Conservation (phyloP, 805 yeast species). For the Yarrowia sp. region DNA sequence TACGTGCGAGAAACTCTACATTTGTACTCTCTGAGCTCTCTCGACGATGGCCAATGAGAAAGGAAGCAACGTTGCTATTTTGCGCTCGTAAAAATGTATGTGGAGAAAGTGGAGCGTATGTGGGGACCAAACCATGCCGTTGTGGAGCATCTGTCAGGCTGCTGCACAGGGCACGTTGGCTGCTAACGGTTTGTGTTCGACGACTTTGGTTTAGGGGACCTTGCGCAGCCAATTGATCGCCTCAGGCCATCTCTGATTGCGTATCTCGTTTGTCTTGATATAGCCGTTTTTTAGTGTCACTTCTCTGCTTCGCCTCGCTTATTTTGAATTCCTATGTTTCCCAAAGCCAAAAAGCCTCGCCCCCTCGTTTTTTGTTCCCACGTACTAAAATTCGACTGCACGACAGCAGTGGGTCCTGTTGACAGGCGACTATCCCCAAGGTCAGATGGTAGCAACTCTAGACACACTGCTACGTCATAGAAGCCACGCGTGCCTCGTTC, state of each 20-base stretch:
- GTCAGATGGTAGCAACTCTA: not conserved
- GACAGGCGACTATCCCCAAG: not conserved
- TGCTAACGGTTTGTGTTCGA: too few species aligned
- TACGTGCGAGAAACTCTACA: not conserved
- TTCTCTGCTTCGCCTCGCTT: slow-evolving; percentile 13
- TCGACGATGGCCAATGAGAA: not conserved
- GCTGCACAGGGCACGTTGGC: too few species aligned
- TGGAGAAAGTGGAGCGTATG: slow-evolving; percentile 4
- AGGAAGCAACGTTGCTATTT: not conserved
- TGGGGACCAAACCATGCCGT: slow-evolving; percentile 3
- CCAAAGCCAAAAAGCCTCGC: slow-evolving; percentile 5
- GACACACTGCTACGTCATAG: not conserved
- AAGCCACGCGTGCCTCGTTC: not conserved
- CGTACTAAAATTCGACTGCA: not conserved
- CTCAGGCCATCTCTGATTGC: not conserved
- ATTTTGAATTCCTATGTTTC: slow-evolving; percentile 2
- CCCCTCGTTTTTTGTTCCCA: too few species aligned
- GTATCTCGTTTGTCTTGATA: too few species aligned
- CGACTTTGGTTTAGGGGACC: too few species aligned
- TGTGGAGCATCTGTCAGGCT: too few species aligned
- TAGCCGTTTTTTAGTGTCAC: not conserved
- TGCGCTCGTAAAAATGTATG: not conserved
- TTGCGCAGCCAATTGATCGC: not conserved
- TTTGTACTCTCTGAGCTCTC: not conserved
- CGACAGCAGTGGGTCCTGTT: not conserved